These are phyloP conservation scores for Smittium culicis DNA, from an alignment of 371 early-diverging fungal genomes.

Conservation along the genomic window DNA sequence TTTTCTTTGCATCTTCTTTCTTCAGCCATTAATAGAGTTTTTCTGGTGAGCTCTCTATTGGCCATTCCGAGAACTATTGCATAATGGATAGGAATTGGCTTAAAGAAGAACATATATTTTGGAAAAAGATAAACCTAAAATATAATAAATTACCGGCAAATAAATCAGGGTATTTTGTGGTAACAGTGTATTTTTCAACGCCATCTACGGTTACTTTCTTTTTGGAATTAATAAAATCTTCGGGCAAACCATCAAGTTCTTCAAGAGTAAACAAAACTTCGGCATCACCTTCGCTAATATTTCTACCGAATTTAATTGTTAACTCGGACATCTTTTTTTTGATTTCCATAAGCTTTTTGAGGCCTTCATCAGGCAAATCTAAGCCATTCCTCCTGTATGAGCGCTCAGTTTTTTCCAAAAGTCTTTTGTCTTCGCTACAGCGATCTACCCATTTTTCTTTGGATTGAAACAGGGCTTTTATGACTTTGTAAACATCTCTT, in stretches of 20 bases:
- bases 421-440: conserved; percentile 46
- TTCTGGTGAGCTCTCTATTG: conserved; percentile 45
- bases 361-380: conserved; percentile 43
- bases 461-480: conserved; percentile 37
- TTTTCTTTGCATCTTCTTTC: conserved; percentile 47
- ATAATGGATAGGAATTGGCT: not conserved
- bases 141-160: conserved; percentile 16
- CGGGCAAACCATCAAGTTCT: conserved; percentile 61
- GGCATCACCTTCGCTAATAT: conserved; percentile 42
- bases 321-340: conserved; percentile 53
- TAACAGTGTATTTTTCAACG: conserved; percentile 45
- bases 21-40: conserved; percentile 35
- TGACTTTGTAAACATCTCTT: conserved; percentile 51
- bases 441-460: conserved; percentile 37
- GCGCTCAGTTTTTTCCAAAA: conserved; percentile 46
- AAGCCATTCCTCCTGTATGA: conserved; percentile 56
- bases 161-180: conserved; percentile 60
- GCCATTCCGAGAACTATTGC: conserved; percentile 37
- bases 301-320: conserved; percentile 47
- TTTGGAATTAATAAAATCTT: conserved; percentile 44
- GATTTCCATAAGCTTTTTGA: conserved; percentile 42
- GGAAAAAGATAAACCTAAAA: not conserved
- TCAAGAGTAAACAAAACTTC: conserved; percentile 33
- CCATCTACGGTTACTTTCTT: conserved; percentile 38
- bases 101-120: not conserved